Evolutionary conservation across 192 early-diverging fungal genomes (phyloP).

Genomic region (Entomortierella parvispora): DNA sequence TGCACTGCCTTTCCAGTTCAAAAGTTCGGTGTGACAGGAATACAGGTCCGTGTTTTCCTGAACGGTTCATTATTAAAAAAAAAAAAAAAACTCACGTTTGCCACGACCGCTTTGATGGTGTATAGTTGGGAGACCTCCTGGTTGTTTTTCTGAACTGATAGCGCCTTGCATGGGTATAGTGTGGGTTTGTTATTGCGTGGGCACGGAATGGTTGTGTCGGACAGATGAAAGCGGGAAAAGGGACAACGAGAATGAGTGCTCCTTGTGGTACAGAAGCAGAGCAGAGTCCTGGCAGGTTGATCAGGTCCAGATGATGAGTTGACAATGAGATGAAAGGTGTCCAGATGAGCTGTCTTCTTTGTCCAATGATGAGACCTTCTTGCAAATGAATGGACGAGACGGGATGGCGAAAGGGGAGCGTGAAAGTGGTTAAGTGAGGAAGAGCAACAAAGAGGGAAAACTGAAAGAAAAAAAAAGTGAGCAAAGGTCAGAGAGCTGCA

Average conservation of each 20-base stretch:
- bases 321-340: no score
- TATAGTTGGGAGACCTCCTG: constrained; percentile 46
- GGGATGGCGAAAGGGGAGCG: not conserved
- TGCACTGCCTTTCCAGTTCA: not conserved
- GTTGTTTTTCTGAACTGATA: constrained; percentile 55
- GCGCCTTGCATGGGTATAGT: not conserved
- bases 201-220: not conserved
- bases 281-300: not conserved
- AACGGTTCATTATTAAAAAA: no score
- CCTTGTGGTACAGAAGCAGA: no score
- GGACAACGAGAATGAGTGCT: no score
- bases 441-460: no score
- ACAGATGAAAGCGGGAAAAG: no score
- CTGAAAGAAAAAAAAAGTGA: no score
- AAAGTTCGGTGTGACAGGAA: no score
- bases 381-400: not conserved
- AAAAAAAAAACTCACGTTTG: constrained; percentile 13
- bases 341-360: not conserved
- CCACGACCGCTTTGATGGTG: constrained; percentile 44
- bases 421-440: not conserved
- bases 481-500: no score
- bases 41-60: no score
- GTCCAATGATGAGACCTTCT: no score
- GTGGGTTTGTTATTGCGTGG: not conserved
- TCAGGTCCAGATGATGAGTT: no score